These are phyloP conservation scores for Diaporthe sp. DNA, from an alignment of 2,329 filamentous ascomycete species.

Conservation along the genomic window DNA sequence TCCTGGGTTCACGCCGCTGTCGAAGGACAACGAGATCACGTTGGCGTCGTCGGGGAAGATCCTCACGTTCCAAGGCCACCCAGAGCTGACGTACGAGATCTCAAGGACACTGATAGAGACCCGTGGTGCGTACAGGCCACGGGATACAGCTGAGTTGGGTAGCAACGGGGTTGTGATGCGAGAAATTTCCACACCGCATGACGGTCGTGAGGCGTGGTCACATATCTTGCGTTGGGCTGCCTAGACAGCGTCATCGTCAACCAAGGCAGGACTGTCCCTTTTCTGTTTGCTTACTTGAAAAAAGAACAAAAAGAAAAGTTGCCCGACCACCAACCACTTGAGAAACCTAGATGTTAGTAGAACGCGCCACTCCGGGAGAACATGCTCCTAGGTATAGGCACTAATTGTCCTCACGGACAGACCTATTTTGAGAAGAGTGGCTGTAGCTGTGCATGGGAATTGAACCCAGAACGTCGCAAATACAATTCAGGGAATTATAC, in stretches of 20 bases:
- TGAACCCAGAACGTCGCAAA: slow-evolving; percentile 10
- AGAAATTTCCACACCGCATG: slow-evolving; percentile 5
- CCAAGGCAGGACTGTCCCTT: not conserved
- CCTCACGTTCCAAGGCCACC: slow-evolving; percentile 16
- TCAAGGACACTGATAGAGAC: not conserved
- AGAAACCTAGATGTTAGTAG: slow-evolving; percentile 14
- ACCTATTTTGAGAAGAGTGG: slow-evolving; percentile 7
- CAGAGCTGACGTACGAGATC: slow-evolving; percentile 17
- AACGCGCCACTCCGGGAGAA: not conserved
- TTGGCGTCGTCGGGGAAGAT: not conserved
- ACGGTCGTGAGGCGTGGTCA: not conserved
- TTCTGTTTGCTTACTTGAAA: no score
- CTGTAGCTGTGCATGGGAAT: not conserved
- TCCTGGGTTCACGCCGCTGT: not conserved
- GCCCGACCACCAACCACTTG: slow-evolving; percentile 14
- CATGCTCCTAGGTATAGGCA: slow-evolving; percentile 3
- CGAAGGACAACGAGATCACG: not conserved
- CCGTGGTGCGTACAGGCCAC: not conserved
- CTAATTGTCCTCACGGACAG: not conserved
- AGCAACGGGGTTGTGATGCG: not conserved
- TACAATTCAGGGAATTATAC: not conserved
- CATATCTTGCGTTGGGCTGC: slow-evolving; percentile 6
- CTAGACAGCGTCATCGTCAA: not conserved
- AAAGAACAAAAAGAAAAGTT: not conserved
- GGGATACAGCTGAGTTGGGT: not conserved